These are phyloP conservation scores for Cardamine resedifolia DNA, from an alignment of 345 rosid species.

Conservation along the genomic window DNA sequence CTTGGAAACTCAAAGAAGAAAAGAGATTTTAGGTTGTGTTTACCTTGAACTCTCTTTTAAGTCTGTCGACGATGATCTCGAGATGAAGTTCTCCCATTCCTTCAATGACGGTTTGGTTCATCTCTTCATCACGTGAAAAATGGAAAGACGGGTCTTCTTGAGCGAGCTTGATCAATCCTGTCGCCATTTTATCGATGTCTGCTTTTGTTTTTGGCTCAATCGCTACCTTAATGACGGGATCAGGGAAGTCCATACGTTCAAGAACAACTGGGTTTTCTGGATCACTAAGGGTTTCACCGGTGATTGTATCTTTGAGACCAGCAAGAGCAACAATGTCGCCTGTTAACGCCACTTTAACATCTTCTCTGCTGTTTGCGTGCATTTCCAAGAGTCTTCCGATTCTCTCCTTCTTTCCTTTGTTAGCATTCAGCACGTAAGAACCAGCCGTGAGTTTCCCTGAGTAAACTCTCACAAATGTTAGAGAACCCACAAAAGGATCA, in stretches of 20 bases:
- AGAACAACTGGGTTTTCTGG: conserved; percentile 76
- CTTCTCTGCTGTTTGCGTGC: conserved; percentile 99
- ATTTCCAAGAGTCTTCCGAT: conserved; percentile 94
- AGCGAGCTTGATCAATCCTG: conserved; percentile 87
- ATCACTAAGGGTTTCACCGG: conserved; percentile 86
- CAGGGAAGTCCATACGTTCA: conserved; percentile 98
- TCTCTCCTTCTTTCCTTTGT: conserved; percentile 97
- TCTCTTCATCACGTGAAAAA: conserved; percentile 92
- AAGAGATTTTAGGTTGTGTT: not conserved
- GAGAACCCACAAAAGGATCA: conserved; percentile 92
- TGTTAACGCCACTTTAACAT: conserved; percentile 76
- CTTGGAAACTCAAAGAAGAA: not conserved
- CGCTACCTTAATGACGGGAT: conserved; percentile 96
- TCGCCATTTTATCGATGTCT: conserved; percentile 86
- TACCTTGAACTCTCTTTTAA: conserved; percentile 94
- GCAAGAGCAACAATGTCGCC: conserved; percentile 95
- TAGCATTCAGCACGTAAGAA: conserved; percentile 84
- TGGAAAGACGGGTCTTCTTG: conserved; percentile 99
- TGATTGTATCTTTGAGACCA: conserved; percentile 85
- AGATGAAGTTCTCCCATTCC: conserved; percentile 99
- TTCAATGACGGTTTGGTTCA: conserved; percentile 94
- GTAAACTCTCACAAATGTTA: conserved; percentile 89
- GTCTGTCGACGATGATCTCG: conserved; percentile 92
- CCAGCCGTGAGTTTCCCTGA: conserved; percentile 85
- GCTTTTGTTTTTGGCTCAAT: conserved; percentile 99